A percentile compares a stretch with the other conserved stretches of the same genome.
Evolutionary conservation across 2,329 filamentous ascomycete species (phyloP).

Genomic region (Mollisiaceae sp.): DNA sequence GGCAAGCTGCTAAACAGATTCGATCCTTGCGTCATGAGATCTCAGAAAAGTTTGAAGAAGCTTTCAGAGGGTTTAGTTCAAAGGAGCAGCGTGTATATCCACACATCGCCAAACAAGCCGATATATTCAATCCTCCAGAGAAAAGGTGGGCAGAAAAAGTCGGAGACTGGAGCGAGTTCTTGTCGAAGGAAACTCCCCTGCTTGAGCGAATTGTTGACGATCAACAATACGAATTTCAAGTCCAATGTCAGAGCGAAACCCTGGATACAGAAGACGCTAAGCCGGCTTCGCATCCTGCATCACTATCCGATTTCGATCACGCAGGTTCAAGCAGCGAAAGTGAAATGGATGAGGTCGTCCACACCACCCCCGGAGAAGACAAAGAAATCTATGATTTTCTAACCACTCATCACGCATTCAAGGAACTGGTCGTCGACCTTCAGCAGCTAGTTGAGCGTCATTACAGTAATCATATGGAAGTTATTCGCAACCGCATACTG

Average conservation of each 20-base stretch:
- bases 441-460: conserved; percentile 8
- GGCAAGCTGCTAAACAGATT: conserved; percentile 14
- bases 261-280: neutral
- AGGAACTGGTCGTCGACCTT: neutral
- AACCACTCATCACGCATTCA: conserved; percentile 11
- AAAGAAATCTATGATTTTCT: conserved; percentile 12
- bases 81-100: conserved; percentile 13
- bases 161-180: conserved; percentile 2
- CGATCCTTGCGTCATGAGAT: conserved; percentile 7
- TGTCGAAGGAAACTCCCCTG: neutral
- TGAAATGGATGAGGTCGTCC: conserved; percentile 2
- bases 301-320: conserved; percentile 3
- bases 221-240: neutral
- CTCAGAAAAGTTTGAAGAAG: conserved; percentile 6
- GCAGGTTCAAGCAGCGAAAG: conserved; percentile 9
- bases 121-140: neutral
- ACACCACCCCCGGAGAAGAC: conserved; percentile 12
- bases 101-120: conserved; percentile 4
- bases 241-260: neutral
- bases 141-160: conserved; percentile 13
- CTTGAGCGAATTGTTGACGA: neutral
- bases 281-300: neutral
- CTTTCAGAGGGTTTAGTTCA: neutral
- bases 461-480: conserved; percentile 9
- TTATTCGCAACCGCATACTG: conserved; percentile 1